Evolutionary conservation across 495 filamentous ascomycete species (phyloP).

Genomic region (Aspergillus cristatus): DNA sequence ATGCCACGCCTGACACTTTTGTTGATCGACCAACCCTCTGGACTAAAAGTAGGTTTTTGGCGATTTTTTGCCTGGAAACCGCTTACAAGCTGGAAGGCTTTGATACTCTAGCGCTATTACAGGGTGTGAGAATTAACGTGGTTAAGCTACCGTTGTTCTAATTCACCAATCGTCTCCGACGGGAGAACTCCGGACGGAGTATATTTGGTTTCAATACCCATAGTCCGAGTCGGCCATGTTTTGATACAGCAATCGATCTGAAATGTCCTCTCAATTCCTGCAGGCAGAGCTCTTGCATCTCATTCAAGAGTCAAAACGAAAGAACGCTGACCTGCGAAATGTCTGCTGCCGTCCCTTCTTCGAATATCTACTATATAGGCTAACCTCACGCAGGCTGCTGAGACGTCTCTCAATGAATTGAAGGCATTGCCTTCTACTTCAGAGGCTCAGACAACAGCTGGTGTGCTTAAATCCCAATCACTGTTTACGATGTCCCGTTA

Average conservation of each 20-base stretch:
- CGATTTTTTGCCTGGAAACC: neutral
- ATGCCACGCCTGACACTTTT: constrained; percentile 25
- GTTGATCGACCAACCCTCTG: constrained; percentile 13
- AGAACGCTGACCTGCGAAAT: constrained; percentile 79
- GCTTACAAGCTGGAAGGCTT: neutral
- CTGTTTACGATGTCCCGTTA: neutral
- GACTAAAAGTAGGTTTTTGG: neutral
- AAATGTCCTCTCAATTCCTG: constrained; percentile 90
- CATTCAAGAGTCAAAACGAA: constrained; percentile 91
- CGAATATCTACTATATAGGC: constrained; percentile 5
- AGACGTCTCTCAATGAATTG: constrained; percentile 86
- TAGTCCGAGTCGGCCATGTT: constrained; percentile 23
- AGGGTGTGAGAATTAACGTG: no score
- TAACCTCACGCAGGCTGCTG: constrained; percentile 60
- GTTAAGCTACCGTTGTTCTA: no score
- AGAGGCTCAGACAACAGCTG: constrained; percentile 75
- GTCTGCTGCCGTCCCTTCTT: constrained; percentile 34
- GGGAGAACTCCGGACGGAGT: no score
- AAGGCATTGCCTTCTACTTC: constrained; percentile 68
- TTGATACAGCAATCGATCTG: constrained; percentile 21
- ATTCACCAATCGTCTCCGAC: no score
- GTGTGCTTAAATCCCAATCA: constrained; percentile 31
- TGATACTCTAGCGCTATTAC: no score
- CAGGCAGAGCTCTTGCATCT: constrained; percentile 83
- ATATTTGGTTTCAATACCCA: no score